These are phyloP conservation scores for Acidomyces sp. DNA, from an alignment of 495 filamentous ascomycete genomes.

Conservation along the genomic window DNA sequence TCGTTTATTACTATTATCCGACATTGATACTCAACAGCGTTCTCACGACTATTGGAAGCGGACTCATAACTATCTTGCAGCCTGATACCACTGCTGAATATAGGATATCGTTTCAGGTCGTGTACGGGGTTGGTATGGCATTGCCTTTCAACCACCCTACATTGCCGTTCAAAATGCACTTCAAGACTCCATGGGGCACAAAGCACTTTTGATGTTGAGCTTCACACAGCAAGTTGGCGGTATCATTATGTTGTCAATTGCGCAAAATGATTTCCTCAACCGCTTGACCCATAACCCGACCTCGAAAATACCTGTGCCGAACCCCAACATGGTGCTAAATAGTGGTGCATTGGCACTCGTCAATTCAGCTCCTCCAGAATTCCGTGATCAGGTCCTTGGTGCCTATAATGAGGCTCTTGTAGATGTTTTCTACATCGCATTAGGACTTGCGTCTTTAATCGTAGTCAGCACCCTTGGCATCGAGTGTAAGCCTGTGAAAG, in stretches of 20 bases:
- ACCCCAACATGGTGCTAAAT: background rate
- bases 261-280: slow-evolving; percentile 1
- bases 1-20: background rate
- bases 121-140: background rate
- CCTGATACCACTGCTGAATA: background rate
- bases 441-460: background rate
- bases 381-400: background rate
- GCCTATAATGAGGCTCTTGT: background rate
- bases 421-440: background rate
- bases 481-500: slow-evolving; percentile 3
- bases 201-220: slow-evolving; percentile 1
- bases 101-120: slow-evolving; percentile 1
- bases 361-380: background rate
- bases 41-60: background rate
- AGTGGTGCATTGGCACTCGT: background rate
- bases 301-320: background rate
- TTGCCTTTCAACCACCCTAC: slow-evolving; percentile 1
- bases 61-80: background rate
- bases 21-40: background rate
- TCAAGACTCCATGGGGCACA: background rate
- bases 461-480: background rate
- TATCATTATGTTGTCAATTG: background rate
- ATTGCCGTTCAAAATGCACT: background rate
- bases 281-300: background rate
- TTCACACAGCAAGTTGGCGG: background rate